A percentile compares a stretch with the other conserved stretches of the same genome.
Evolutionary conservation across 495 filamentous ascomycete species (phyloP).

Genomic region (Aspergillus incahuasiensis): DNA sequence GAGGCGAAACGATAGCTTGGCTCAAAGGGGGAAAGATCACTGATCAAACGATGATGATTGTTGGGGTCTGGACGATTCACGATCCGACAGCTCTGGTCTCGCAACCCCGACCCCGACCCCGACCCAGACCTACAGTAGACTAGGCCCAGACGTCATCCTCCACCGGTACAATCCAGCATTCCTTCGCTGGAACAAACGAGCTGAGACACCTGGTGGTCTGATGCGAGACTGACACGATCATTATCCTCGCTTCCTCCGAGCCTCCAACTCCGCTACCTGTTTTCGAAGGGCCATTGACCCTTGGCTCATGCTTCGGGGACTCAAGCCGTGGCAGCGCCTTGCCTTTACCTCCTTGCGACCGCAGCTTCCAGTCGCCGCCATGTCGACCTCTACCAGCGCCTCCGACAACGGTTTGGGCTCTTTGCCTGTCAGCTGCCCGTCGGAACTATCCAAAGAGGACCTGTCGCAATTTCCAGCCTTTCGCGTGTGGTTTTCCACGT

Average conservation of each 20-base stretch:
- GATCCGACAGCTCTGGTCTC: not conserved
- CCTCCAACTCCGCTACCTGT: not conserved
- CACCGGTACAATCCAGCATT: not conserved
- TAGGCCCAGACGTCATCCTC: not conserved
- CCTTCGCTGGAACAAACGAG: not conserved
- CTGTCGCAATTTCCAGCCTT: conserved; percentile 71
- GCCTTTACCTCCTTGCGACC: conserved; percentile 5
- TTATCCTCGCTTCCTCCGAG: not conserved
- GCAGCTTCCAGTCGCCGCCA: conserved; percentile 4
- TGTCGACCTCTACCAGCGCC: conserved; percentile 49
- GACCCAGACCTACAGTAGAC: too few relatives aligned
- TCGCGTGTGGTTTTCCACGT: conserved; percentile 64
- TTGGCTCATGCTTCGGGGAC: conserved; percentile 7
- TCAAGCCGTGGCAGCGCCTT: conserved; percentile 6
- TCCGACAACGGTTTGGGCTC: conserved; percentile 21
- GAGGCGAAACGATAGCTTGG: not conserved
- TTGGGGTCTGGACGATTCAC: not conserved
- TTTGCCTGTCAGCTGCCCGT: conserved; percentile 52
- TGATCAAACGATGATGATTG: not conserved
- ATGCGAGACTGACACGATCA: not conserved
- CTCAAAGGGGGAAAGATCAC: not conserved
- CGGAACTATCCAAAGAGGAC: conserved; percentile 55
- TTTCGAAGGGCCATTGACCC: not conserved
- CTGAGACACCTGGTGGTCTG: not conserved
- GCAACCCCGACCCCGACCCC: too few relatives aligned